Conservation (phyloP, 2,329 filamentous ascomycete species). For the Lecanoromycetidae sp. region DNA sequence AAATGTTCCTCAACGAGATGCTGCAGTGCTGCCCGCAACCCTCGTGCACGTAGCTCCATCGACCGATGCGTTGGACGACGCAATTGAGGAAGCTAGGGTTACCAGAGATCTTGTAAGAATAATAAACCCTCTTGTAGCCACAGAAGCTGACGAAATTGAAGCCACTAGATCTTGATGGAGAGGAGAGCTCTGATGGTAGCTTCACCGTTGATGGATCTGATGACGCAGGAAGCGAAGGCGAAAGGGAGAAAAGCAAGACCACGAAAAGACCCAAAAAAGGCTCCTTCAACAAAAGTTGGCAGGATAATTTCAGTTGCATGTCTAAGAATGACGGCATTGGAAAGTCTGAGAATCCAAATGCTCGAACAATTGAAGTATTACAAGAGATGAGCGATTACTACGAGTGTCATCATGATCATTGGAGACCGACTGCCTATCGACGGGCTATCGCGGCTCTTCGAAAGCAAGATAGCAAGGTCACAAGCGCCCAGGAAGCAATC, state of each 20-base stretch:
- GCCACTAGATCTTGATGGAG: constrained; percentile 41
- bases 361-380: constrained; percentile 61
- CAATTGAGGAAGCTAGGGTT: constrained; percentile 51
- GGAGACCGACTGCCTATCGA: constrained; percentile 64
- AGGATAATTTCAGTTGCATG: constrained; percentile 22
- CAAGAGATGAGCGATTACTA: constrained; percentile 73
- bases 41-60: constrained; percentile 11
- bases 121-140: not conserved
- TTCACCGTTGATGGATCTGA: constrained; percentile 9
- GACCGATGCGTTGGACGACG: constrained; percentile 49
- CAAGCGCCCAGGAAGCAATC: constrained; percentile 56
- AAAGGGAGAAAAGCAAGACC: constrained; percentile 19
- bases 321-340: constrained; percentile 14
- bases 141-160: constrained; percentile 10
- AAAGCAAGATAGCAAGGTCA: constrained; percentile 51
- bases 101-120: constrained; percentile 43
- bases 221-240: constrained; percentile 22
- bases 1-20: not conserved
- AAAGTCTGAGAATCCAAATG: constrained; percentile 51
- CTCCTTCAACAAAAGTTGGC: constrained; percentile 29
- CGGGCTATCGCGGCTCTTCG: constrained; percentile 63
- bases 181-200: constrained; percentile 23
- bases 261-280: constrained; percentile 21
- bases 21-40: not conserved
- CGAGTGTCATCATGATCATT: constrained; percentile 59